phyloP scores from a whole-genome alignment of 1,139 yeast species.

The Kluyveromyces sp. region DNA sequence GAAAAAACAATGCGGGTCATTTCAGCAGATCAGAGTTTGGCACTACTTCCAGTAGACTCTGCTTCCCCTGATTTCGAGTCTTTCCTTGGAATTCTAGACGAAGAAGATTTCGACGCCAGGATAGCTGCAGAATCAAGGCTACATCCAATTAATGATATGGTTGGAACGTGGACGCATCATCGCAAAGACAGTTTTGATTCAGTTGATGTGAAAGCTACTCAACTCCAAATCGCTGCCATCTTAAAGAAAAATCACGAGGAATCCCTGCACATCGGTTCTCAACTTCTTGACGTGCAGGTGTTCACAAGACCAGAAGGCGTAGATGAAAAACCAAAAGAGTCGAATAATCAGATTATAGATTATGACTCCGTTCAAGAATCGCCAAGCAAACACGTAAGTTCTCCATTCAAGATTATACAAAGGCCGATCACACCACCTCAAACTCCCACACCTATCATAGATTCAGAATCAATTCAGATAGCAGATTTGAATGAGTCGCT shows the following conservation, averaged over 20 bases:
- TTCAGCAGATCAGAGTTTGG: not conserved
- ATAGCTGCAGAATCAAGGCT: constrained; percentile 1
- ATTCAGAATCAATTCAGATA: not conserved
- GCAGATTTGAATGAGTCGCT: not conserved
- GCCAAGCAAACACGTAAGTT: constrained; percentile 3
- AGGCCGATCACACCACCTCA: constrained; percentile 3
- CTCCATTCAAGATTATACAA: constrained; percentile 19
- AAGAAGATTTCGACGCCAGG: constrained; percentile 2
- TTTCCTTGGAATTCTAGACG: not conserved
- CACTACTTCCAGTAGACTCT: not conserved
- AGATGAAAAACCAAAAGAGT: not conserved
- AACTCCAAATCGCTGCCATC: not conserved
- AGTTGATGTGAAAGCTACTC: constrained; percentile 1
- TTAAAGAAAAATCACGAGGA: not conserved
- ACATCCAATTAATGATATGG: not conserved
- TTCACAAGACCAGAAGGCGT: not conserved
- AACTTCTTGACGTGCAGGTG: not conserved
- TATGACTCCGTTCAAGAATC: not conserved
- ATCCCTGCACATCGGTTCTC: not conserved
- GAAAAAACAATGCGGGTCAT: not conserved
- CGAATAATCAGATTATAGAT: not conserved
- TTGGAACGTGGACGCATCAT: not conserved
- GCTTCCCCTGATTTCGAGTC: not conserved
- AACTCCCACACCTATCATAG: not conserved
- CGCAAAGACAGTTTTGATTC: not conserved